phyloP scores from a whole-genome alignment of 352 stramenopile genomes.

The Pythium rhizo-oryzae region DNA sequence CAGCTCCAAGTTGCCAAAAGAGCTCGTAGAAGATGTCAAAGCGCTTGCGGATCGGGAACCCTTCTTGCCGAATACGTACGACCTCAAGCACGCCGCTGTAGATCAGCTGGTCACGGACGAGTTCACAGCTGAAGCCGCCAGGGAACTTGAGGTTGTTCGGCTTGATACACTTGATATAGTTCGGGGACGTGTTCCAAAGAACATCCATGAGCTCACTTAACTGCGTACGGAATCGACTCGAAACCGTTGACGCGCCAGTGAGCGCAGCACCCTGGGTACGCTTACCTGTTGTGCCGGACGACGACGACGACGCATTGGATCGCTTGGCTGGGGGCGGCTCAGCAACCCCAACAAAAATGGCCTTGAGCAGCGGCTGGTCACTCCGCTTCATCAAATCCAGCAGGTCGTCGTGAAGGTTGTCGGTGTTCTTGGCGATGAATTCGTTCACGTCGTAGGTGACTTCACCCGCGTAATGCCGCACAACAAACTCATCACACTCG shows the following conservation, averaged over 20 bases:
- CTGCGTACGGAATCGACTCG: slow-evolving; percentile 80
- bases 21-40: slow-evolving; percentile 78
- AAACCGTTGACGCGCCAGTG: slow-evolving; percentile 66
- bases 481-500: slow-evolving; percentile 85
- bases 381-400: slow-evolving; percentile 76
- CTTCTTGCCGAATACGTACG: slow-evolving; percentile 91
- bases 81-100: slow-evolving; percentile 94
- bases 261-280: slow-evolving; percentile 27
- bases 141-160: slow-evolving; percentile 94
- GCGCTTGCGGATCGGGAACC: slow-evolving; percentile 87
- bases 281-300: slow-evolving; percentile 16
- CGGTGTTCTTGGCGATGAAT: slow-evolving; percentile 89
- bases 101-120: slow-evolving; percentile 89
- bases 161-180: slow-evolving; percentile 96
- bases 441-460: slow-evolving; percentile 83
- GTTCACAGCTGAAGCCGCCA: slow-evolving; percentile 84
- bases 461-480: slow-evolving; percentile 85
- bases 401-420: slow-evolving; percentile 88
- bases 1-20: slow-evolving; percentile 58
- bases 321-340: slow-evolving; percentile 16
- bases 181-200: slow-evolving; percentile 85
- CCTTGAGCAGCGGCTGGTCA: slow-evolving; percentile 60
- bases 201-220: slow-evolving; percentile 83
- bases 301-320: slow-evolving; percentile 12
- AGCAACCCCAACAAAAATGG: slow-evolving; percentile 45